A percentile compares a stretch with the other conserved stretches of the same genome.
Conservation (phyloP, 805 yeast genomes). For the Ogataea degrootiae region DNA sequence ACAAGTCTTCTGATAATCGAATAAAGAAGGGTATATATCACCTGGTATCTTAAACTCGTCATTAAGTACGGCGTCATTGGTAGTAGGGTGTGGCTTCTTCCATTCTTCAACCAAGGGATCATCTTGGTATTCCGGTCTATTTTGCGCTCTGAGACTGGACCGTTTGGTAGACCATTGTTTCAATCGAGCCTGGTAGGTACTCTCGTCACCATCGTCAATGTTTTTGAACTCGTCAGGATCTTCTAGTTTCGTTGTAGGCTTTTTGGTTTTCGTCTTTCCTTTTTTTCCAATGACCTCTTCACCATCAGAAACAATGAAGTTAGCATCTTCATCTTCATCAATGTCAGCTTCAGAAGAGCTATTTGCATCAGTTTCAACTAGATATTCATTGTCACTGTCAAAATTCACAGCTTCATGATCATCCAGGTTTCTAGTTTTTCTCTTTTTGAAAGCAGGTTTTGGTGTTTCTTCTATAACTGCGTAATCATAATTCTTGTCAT, state of each 20-base stretch:
- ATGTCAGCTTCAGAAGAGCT: constrained; percentile 12
- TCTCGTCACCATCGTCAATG: constrained; percentile 81
- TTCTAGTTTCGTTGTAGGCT: constrained; percentile 9
- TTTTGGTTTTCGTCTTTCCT: constrained; percentile 1
- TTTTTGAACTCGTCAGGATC: constrained; percentile 35
- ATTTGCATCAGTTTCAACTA: constrained; percentile 14
- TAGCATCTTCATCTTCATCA: constrained; percentile 8
- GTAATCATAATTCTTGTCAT: constrained; percentile 6
- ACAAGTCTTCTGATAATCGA: constrained; percentile 92
- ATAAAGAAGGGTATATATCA: constrained; percentile 78
- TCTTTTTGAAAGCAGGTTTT: constrained; percentile 1
- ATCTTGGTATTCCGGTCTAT: constrained; percentile 25
- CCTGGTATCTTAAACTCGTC: constrained; percentile 78
- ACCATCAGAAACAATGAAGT: constrained; percentile 7
- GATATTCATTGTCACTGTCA: constrained; percentile 17
- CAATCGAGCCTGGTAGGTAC: constrained; percentile 55
- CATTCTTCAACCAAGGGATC: constrained; percentile 48
- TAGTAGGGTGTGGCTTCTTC: constrained; percentile 70
- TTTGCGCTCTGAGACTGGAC: constrained; percentile 35
- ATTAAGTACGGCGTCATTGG: constrained; percentile 71
- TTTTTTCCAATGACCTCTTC: constrained; percentile 4
- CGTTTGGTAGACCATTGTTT: constrained; percentile 55
- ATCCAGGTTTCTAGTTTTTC: neutral
- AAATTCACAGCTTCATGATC: neutral
- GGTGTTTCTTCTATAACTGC: neutral